These are phyloP conservation scores for Macadamia integrifolia DNA, from an alignment of 164 flowering plant genomes.

Conservation along the genomic window DNA sequence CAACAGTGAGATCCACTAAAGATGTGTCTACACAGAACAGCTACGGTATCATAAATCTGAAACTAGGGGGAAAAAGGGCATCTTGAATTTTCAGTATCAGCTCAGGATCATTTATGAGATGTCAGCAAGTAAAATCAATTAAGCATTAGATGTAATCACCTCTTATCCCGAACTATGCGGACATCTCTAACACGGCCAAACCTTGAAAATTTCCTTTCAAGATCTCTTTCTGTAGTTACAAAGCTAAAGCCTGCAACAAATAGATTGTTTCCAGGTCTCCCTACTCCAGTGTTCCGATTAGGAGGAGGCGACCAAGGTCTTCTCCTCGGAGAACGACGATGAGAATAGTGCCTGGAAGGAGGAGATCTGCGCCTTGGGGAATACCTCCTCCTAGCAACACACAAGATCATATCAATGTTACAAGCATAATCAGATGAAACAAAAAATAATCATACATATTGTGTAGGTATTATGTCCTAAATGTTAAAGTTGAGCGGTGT, in stretches of 20 bases:
- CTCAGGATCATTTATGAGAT: neutral
- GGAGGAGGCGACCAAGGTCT: slow-evolving; percentile 40
- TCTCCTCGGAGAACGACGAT: slow-evolving; percentile 25
- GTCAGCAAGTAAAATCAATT: neutral
- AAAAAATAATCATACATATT: neutral
- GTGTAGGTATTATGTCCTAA: neutral
- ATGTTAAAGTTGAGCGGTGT: neutral
- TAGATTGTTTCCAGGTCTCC: slow-evolving; percentile 36
- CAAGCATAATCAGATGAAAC: neutral
- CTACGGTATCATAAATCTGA: neutral
- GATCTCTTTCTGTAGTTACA: slow-evolving; percentile 37
- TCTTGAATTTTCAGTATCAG: neutral
- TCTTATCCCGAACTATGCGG: slow-evolving; percentile 46
- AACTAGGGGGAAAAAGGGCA: neutral
- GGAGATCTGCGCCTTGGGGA: slow-evolving; percentile 28
- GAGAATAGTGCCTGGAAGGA: slow-evolving; percentile 20
- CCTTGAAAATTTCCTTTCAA: slow-evolving; percentile 39
- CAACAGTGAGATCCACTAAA: neutral
- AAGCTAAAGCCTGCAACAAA: slow-evolving; percentile 42
- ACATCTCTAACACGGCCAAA: slow-evolving; percentile 39
- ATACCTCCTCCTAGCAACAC: slow-evolving; percentile 17
- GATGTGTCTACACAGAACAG: neutral
- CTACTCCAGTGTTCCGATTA: slow-evolving; percentile 31
- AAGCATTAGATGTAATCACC: slow-evolving; percentile 16
- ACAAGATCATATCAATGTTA: neutral